A percentile compares a stretch with the other conserved stretches of the same genome.
These are phyloP conservation scores for Heterobasidion irregulare DNA, from an alignment of 1,284 basidiomycete species.

Conservation along the genomic window DNA sequence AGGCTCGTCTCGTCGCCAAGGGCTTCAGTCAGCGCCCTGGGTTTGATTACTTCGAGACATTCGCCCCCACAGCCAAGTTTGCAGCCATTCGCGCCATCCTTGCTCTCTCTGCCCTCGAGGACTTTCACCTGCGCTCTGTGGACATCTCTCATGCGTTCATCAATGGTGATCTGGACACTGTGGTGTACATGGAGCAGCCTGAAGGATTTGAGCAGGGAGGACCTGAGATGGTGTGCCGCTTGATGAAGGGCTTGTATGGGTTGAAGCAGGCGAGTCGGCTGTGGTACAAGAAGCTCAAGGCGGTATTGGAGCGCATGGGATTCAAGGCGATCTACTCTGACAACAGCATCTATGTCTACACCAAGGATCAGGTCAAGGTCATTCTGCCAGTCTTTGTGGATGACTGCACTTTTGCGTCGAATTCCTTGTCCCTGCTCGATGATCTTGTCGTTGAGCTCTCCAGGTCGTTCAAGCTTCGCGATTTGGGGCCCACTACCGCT, in stretches of 20 bases:
- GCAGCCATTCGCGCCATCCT: not conserved
- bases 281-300: not conserved
- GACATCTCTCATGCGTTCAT: not conserved
- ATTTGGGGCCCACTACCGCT: no score
- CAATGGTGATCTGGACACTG: not conserved
- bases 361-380: no score
- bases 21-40: no score
- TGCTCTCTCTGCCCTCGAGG: not conserved
- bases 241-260: not conserved
- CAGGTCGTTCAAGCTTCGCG: no score
- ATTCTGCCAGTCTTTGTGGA: no score
- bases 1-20: no score
- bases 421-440: no score
- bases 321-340: no score
- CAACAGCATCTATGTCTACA: no score
- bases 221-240: not conserved
- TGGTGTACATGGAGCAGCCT: not conserved
- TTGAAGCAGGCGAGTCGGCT: not conserved
- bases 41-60: not conserved
- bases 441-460: no score
- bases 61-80: not conserved
- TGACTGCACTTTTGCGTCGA: no score
- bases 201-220: not conserved
- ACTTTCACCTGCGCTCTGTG: not conserved
- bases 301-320: no score